Evolutionary conservation across 768 basidiomycete genomes (phyloP).

Genomic region (Suillus sp.): DNA sequence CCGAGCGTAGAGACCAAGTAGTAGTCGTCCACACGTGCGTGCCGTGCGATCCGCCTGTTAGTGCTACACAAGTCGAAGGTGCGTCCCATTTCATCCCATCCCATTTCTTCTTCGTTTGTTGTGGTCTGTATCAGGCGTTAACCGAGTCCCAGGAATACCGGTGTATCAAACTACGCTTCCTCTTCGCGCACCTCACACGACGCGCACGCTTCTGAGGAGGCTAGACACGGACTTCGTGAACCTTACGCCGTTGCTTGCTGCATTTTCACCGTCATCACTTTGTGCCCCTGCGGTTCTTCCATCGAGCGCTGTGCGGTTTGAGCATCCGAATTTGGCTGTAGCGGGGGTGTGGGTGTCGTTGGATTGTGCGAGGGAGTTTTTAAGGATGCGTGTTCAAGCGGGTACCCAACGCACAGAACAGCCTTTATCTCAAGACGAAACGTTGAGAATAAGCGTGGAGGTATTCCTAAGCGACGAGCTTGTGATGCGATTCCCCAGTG

Average conservation of each 20-base stretch:
- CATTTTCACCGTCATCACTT: conserved; percentile 28
- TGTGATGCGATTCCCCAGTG: conserved; percentile 62
- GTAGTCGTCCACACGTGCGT: conserved; percentile 66
- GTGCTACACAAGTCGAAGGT: conserved; percentile 75
- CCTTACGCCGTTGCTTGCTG: conserved; percentile 53
- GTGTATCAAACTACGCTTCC: conserved; percentile 73
- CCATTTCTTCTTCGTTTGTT: background rate
- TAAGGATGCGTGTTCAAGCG: background rate
- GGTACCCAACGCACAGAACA: background rate
- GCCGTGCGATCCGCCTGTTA: conserved; percentile 62
- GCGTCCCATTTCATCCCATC: conserved; percentile 20
- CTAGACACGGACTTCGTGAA: conserved; percentile 83
- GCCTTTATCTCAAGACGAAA: background rate
- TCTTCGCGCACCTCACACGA: conserved; percentile 33
- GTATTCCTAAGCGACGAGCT: conserved; percentile 66
- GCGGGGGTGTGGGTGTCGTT: conserved; percentile 75
- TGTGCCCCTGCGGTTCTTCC: conserved; percentile 28
- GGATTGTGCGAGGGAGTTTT: conserved; percentile 49
- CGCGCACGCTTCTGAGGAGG: conserved; percentile 54
- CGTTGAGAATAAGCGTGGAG: conserved; percentile 37
- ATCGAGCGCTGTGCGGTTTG: conserved; percentile 50
- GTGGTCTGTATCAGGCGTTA: conserved; percentile 11
- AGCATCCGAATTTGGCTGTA: conserved; percentile 53
- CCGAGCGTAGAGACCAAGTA: conserved; percentile 22
- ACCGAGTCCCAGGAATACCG: conserved; percentile 56